A percentile compares a stretch with the other conserved stretches of the same genome.
Conservation (phyloP, 139 green algal genomes). For the Closterium sp. region DNA sequence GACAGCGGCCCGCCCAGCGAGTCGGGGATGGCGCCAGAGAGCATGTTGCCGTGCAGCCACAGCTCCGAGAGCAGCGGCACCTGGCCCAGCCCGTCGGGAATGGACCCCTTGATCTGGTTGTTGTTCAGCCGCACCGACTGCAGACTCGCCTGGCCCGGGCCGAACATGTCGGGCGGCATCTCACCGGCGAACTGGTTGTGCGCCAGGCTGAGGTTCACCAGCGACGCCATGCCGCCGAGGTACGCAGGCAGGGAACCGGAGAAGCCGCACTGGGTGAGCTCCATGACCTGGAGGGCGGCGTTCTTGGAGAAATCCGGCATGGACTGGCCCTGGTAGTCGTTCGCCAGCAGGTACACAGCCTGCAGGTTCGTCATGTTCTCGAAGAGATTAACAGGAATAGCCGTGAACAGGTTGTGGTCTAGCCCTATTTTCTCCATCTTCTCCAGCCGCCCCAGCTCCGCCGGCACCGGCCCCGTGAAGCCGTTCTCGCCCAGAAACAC, state of each 20-base stretch:
- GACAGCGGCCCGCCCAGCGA: neutral
- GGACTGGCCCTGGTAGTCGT: neutral
- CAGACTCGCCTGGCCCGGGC: neutral
- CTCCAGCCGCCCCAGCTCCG: neutral
- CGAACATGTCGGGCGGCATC: neutral
- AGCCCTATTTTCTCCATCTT: neutral
- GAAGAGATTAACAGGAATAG: neutral
- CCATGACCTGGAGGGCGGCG: neutral
- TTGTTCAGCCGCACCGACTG: constrained; percentile 2
- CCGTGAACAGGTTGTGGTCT: constrained; percentile 2
- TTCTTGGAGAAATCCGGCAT: neutral
- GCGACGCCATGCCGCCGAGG: neutral
- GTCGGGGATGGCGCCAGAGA: neutral
- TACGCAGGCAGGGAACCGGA: neutral
- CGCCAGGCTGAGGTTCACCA: neutral
- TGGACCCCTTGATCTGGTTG: neutral
- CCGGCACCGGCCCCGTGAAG: neutral
- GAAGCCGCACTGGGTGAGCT: constrained; percentile 8
- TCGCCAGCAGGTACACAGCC: neutral
- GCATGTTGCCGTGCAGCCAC: neutral
- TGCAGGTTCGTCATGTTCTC: neutral
- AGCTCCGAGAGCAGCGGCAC: neutral
- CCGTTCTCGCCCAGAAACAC: neutral
- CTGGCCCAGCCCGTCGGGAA: neutral
- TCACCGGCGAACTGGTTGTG: neutral